phyloP scores from a whole-genome alignment of 106 monocot genomes.

The Dendrobium officinale region DNA sequence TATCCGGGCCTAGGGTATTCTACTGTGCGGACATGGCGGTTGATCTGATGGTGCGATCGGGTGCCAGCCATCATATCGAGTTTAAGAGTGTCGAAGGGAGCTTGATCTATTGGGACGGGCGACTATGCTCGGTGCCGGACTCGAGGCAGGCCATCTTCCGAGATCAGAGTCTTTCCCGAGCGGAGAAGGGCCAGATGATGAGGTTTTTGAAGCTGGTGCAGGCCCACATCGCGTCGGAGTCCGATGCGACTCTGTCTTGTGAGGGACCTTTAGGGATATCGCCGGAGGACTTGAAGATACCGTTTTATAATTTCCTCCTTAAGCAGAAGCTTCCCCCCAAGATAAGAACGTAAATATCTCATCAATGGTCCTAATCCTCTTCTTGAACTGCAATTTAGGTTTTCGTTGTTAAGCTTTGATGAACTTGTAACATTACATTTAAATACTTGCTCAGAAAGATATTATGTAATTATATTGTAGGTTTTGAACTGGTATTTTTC shows the following conservation, averaged over 20 bases:
- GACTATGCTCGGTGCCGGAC: constrained; percentile 60
- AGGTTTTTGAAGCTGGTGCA: constrained; percentile 72
- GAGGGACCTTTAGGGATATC: constrained; percentile 20
- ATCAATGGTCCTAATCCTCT: neutral
- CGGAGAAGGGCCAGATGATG: constrained; percentile 78
- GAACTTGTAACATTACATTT: too few relatives aligned
- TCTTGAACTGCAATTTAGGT: neutral
- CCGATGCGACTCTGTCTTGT: neutral
- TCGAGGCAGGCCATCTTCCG: constrained; percentile 83
- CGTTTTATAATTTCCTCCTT: constrained; percentile 65
- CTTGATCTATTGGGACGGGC: constrained; percentile 71
- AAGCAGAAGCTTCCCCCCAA: constrained; percentile 67
- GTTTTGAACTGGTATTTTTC: too few relatives aligned
- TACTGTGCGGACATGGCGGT: constrained; percentile 79
- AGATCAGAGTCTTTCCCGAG: constrained; percentile 54
- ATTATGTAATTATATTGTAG: too few relatives aligned
- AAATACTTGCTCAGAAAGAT: too few relatives aligned
- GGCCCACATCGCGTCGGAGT: constrained; percentile 35
- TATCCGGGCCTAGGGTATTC: constrained; percentile 65
- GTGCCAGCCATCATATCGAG: constrained; percentile 82
- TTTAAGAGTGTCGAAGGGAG: constrained; percentile 81
- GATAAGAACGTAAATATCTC: constrained; percentile 50
- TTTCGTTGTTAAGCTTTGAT: neutral
- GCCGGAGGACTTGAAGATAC: constrained; percentile 53
- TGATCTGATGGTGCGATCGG: constrained; percentile 68